These are phyloP conservation scores for Talaromyces islandicus DNA, from an alignment of 2,329 filamentous ascomycete species.

Conservation along the genomic window DNA sequence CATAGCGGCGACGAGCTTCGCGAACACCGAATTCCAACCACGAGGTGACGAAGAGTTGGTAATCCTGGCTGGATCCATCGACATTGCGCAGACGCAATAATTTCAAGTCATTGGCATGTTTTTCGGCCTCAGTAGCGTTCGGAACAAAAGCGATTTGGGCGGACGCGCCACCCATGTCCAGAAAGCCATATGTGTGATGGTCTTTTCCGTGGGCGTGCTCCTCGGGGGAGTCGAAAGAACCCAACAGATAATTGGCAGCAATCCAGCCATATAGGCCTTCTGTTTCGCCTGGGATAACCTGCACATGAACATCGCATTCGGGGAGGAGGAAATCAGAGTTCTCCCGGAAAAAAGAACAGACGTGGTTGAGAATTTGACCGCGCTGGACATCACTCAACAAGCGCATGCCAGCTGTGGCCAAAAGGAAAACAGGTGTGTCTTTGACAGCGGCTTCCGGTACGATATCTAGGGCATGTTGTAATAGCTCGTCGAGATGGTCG, in stretches of 20 bases:
- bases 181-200: slow-evolving; percentile 92
- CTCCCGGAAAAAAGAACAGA: slow-evolving; percentile 74
- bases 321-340: slow-evolving; percentile 78
- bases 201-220: slow-evolving; percentile 74
- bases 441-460: slow-evolving; percentile 70
- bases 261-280: slow-evolving; percentile 97
- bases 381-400: slow-evolving; percentile 71
- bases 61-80: slow-evolving; percentile 70
- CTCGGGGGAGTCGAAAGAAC: slow-evolving; percentile 74
- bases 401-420: slow-evolving; percentile 93
- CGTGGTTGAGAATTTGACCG: slow-evolving; percentile 63
- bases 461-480: slow-evolving; percentile 73
- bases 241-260: slow-evolving; percentile 89
- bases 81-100: slow-evolving; percentile 77
- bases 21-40: slow-evolving; percentile 98
- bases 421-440: slow-evolving; percentile 87
- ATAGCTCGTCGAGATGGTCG: slow-evolving; percentile 71
- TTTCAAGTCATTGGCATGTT: slow-evolving; percentile 84
- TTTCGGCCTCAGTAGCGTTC: slow-evolving; percentile 81
- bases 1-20: slow-evolving; percentile 77
- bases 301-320: slow-evolving; percentile 84
- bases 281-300: slow-evolving; percentile 91
- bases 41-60: slow-evolving; percentile 88
- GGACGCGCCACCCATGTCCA: slow-evolving; percentile 97
- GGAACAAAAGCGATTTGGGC: slow-evolving; percentile 97